A percentile compares a stretch with the other conserved stretches of the same genome.
phyloP scores from a whole-genome alignment of 352 stramenopile species.

The Phytophthora cajani region DNA sequence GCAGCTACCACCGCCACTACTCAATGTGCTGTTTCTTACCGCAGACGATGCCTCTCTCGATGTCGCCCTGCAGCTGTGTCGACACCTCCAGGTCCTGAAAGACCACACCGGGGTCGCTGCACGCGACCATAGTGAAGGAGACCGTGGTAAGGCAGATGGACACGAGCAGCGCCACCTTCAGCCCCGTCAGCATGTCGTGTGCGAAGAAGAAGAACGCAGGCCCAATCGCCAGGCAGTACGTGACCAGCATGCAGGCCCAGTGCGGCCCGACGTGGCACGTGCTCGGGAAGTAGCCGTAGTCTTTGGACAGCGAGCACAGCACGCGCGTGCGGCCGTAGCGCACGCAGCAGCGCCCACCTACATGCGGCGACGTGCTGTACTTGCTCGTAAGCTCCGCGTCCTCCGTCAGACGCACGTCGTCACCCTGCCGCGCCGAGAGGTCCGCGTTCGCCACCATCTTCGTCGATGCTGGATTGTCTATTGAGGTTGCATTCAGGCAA shows the following conservation, averaged over 20 bases:
- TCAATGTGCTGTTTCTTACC: slow-evolving; percentile 29
- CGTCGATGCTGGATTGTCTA: slow-evolving; percentile 10
- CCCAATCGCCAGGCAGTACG: slow-evolving; percentile 68
- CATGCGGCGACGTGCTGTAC: slow-evolving; percentile 18
- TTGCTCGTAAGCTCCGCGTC: slow-evolving; percentile 30
- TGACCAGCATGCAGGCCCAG: slow-evolving; percentile 78
- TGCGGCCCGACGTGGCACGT: slow-evolving; percentile 78
- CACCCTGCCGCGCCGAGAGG: slow-evolving; percentile 7
- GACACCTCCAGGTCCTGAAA: slow-evolving; percentile 51
- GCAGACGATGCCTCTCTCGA: slow-evolving; percentile 69
- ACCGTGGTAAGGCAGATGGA: slow-evolving; percentile 66
- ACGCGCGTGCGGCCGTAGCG: slow-evolving; percentile 68
- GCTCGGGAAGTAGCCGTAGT: slow-evolving; percentile 64
- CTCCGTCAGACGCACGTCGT: slow-evolving; percentile 20
- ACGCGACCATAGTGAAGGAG: slow-evolving; percentile 82
- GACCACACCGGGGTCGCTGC: slow-evolving; percentile 77
- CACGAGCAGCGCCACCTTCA: slow-evolving; percentile 55
- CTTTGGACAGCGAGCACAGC: slow-evolving; percentile 53
- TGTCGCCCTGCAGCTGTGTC: slow-evolving; percentile 33
- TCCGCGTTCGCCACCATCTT: slow-evolving; percentile 18
- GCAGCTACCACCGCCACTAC: background rate
- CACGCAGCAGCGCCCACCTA: slow-evolving; percentile 41
- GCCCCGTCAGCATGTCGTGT: slow-evolving; percentile 45
- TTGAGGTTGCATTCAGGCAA: background rate
- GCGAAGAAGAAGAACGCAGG: slow-evolving; percentile 63